Base-by-base conservation (phyloP, 495 filamentous ascomycete species). In the Daldinia grandis region DNA sequence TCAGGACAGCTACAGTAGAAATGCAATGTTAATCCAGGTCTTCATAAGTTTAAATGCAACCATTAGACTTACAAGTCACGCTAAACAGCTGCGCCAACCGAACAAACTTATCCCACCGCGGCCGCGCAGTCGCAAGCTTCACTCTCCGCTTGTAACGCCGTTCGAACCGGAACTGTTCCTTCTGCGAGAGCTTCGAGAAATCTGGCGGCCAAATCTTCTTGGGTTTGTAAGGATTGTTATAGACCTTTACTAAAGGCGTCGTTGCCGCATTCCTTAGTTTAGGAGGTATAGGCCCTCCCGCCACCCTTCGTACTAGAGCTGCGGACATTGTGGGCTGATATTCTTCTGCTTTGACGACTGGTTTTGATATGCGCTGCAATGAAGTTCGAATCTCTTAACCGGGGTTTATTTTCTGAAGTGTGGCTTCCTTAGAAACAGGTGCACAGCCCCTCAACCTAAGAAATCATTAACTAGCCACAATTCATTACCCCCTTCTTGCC, bases 121-220 rank as follows among this genome's bases (percentile, higher is more conserved):
- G 93, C 37, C 92, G 84, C 10, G 87, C 86, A 75, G 87, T 92
- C 72, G 93, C 93, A 66, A 97, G 85, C 76, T 83, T 84, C 42
- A 89, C 76, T 64, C 91, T 84, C 35, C 91, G 84, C 65, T 90
- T 89, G 78, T 91, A 92, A 65, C 89, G 87, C 61, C 89, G 87
- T 78, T 96, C 93, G 64, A 94, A 87, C 5, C 89, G 87, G 80
- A 98, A 95, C 77, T 98, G 91, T 72, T 98, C 90, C 76, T 91
- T 93, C 15, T 82, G 79, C 4, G 89, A 88, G 55, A 99, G 87
- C 75, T 92, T 90, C 55, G 81, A 81, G 84, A 98, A 93, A 78
- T 98, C 93, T 2, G 95, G 95, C 21, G 95, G 95, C 96, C 96
- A 99, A 78, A 87, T 79, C 65, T 90, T 91, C 78, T 94, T 93